phyloP scores from a whole-genome alignment of 2,329 filamentous ascomycete species.

The Boeremia lycopersici region DNA sequence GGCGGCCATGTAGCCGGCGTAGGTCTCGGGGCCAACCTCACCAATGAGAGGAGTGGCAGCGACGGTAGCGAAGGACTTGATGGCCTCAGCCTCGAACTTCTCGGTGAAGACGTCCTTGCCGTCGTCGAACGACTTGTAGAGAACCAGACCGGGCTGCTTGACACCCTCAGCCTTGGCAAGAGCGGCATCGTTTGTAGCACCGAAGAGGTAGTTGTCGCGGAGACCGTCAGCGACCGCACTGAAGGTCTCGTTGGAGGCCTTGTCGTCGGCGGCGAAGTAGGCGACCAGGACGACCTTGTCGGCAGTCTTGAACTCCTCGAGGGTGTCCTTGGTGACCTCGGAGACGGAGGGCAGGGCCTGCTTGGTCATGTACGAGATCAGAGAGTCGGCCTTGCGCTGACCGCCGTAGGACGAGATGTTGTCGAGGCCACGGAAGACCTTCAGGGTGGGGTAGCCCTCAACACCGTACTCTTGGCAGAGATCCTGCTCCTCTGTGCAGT shows the following conservation, averaged over 20 bases:
- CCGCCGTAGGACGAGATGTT: slow-evolving; percentile 83
- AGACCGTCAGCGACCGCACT: slow-evolving; percentile 73
- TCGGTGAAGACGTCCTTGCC: slow-evolving; percentile 85
- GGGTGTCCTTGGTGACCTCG: slow-evolving; percentile 75
- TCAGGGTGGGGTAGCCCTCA: slow-evolving; percentile 97
- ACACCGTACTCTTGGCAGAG: slow-evolving; percentile 90
- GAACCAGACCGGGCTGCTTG: slow-evolving; percentile 81
- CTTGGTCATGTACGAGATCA: slow-evolving; percentile 94
- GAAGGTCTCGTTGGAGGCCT: slow-evolving; percentile 87
- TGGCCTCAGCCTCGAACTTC: slow-evolving; percentile 79
- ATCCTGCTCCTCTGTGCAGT: slow-evolving; percentile 93
- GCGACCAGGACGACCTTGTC: slow-evolving; percentile 96
- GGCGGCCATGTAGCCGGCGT: slow-evolving; percentile 90
- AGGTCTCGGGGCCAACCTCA: slow-evolving; percentile 96
- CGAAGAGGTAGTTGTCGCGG: slow-evolving; percentile 92
- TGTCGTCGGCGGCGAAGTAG: slow-evolving; percentile 80
- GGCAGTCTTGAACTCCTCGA: slow-evolving; percentile 96
- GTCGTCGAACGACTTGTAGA: slow-evolving; percentile 98
- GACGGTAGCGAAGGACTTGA: slow-evolving; percentile 82
- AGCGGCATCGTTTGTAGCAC: slow-evolving; percentile 79
- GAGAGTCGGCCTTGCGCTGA: slow-evolving; percentile 81
- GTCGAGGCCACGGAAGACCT: slow-evolving; percentile 93
- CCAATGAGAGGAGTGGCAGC: slow-evolving; percentile 89
- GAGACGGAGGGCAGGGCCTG: slow-evolving; percentile 95
- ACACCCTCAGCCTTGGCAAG: slow-evolving; percentile 91